Percentiles rank a stretch among this genome's conserved stretches.
Evolutionary conservation across 306 rosid species (phyloP).

Genomic region (Purshia tridentata): DNA sequence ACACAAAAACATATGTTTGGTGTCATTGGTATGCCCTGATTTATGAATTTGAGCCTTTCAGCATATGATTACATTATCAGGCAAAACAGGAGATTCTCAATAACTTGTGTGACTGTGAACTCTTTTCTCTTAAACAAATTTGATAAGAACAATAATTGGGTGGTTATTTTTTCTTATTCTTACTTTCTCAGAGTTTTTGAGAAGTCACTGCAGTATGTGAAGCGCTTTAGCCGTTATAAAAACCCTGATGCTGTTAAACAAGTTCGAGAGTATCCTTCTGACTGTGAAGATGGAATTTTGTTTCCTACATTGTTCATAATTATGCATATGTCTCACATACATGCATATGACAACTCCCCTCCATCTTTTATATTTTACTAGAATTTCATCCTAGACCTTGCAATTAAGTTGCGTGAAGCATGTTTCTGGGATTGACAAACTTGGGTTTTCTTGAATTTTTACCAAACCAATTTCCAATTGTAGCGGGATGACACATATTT

Average conservation of each 20-base stretch:
- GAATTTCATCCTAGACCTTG: background rate
- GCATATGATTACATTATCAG: too few relatives aligned
- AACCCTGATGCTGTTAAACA: constrained; percentile 98
- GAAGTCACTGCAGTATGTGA: constrained; percentile 94
- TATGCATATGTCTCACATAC: background rate
- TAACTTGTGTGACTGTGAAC: background rate
- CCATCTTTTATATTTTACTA: background rate
- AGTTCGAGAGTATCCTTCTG: constrained; percentile 95
- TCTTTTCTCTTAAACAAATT: background rate
- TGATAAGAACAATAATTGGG: background rate
- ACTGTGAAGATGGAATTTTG: constrained; percentile 13
- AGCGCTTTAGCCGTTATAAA: constrained; percentile 95
- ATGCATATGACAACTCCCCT: background rate
- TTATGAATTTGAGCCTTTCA: too few relatives aligned
- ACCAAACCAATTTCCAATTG: background rate
- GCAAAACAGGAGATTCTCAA: too few relatives aligned
- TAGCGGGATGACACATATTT: background rate
- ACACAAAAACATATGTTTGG: too few relatives aligned
- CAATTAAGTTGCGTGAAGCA: background rate
- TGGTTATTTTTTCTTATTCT: background rate
- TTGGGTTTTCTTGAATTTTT: too few relatives aligned
- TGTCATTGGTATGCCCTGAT: too few relatives aligned
- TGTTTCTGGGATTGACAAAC: background rate
- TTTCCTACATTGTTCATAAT: constrained; percentile 5
- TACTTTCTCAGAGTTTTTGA: constrained; percentile 74